Conservation (phyloP, 192 early-diverging fungal species). For the Jimgerdemannia flammicorona region DNA sequence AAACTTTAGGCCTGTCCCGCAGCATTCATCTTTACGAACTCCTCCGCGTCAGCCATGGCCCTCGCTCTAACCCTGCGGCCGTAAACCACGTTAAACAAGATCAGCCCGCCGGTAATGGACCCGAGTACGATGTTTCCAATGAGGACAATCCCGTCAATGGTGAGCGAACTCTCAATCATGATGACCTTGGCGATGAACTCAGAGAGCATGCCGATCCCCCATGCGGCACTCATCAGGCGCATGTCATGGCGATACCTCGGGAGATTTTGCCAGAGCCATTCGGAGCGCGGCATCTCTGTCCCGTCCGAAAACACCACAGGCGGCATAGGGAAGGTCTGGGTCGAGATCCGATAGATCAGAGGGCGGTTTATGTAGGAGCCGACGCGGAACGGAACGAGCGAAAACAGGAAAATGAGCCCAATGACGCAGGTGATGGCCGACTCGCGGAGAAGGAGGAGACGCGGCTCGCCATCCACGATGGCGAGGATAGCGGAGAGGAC, state of each 20-base stretch:
- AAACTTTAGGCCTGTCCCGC: too few species aligned
- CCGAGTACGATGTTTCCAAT: neutral
- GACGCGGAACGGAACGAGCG: conserved; percentile 14
- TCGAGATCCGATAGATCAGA: conserved; percentile 18
- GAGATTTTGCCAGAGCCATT: conserved; percentile 23
- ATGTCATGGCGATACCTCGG: conserved; percentile 20
- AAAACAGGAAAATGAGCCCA: conserved; percentile 23
- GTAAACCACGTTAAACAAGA: neutral
- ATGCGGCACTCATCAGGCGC: conserved; percentile 26
- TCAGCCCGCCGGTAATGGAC: neutral
- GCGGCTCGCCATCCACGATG: conserved; percentile 20
- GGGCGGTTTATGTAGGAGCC: conserved; percentile 15
- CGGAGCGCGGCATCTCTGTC: conserved; percentile 15
- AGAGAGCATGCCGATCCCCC: conserved; percentile 21
- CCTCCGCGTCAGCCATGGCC: neutral
- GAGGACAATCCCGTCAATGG: conserved; percentile 9
- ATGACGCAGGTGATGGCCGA: conserved; percentile 20
- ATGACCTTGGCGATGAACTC: conserved; percentile 30
- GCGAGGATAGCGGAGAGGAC: conserved; percentile 23
- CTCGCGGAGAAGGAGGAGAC: conserved; percentile 29
- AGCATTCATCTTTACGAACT: neutral
- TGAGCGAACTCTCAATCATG: conserved; percentile 13
- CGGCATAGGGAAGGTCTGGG: conserved; percentile 15
- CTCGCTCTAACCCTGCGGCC: neutral
- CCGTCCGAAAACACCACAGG: conserved; percentile 13